Evolutionary conservation across 768 basidiomycete species (phyloP), one percentile per base, ranked within the genome.

Genomic region (Russula sp.): DNA sequence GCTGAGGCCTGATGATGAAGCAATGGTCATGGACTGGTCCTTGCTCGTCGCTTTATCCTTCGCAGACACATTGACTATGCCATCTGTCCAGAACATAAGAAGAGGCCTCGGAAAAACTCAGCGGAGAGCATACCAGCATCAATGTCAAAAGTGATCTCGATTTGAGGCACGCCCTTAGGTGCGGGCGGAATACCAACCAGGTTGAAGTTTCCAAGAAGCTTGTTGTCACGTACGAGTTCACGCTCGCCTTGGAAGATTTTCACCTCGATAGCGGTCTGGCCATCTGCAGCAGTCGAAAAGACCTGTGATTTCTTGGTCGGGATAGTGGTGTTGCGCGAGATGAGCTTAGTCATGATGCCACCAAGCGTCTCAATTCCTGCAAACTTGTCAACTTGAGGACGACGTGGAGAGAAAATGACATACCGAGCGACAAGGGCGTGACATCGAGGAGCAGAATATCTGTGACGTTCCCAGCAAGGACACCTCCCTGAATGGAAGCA

Each of bases 211-310:
- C 97, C 97, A 60, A 99, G 88, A 7, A 98, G 77, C 77, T 98
- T 99, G 86, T 98, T 98, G 79, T 98, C 97, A 58, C 90, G 82
- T 60, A 98, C 95, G 68, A 98, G 85, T 73, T 98, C 97, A 79
- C 97, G 95, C 80, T 99, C 97, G 71, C 97, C 97, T 78, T 99
- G 97, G 82, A 85, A 99, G 69, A 99, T 94, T 85, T 98, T 98
- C 75, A 99, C 96, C 75, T 98, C 95, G 67, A 99, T 98, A 41
- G 96, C 95, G n/a, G 90, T 96, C 77, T 99, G 97, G 56, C 97
- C 96, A 65, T 99, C 97, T 42, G 96, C 96, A 43, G 97, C 96
- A 16, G 97, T 99, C 5, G 96, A 98, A 83, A 99, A 98, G 47
- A 88, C 90, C 75, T 98, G 96, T 0, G 93, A 94, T 83, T 99